Evolutionary conservation across 2,329 filamentous ascomycete species (phyloP), one percentile per base, ranked within the genome.

Genomic region (Nemania abortiva): DNA sequence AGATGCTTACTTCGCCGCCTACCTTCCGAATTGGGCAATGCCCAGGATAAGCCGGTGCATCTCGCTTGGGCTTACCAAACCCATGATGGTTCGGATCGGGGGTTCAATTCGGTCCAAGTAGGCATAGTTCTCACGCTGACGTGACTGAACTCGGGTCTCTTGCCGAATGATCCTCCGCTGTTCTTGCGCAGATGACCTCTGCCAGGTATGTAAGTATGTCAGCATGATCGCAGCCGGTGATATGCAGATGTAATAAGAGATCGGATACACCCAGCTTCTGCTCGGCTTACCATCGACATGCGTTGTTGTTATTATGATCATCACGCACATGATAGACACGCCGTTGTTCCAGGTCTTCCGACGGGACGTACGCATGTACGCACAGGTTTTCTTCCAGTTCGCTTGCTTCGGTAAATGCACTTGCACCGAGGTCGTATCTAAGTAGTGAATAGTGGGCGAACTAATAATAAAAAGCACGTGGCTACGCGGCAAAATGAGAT

Each of bases 391-490:
- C 6, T 20, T 22, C 7, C 47, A 22, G n/a, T n/a, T 31, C 18
- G 45, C n/a, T 29, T 22, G 13, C 31, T 20, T 20, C 18, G 20
- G 59, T 29, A 34, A 22, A 31, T 34, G 42, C n/a, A 22, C 39
- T 53, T 49, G 20, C 45, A 27, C 18, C 34, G 50, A 13, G 10
- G n/a, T 24, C 50, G 45, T 15, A 20, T n/a, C n/a, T 52, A 20
- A 42, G 29, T 55, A n/a, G 31, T 29, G 65, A 11, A 10, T 66
- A 66, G 58, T 58, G 45, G 53, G 42, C 55, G 42, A 59, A 37
- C 67, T 58, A 66, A 69, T 60, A 54, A 63, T 58, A 69, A 66
- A 58, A 63, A 50, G 50, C 67, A 69, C 67, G 67, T 69, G 67
- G 67, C 64, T 9, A 50, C 24, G 66, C 66, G 66, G 52, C 63